Conservation (phyloP, 371 early-diverging fungal genomes). For the Rhizopus sp. region DNA sequence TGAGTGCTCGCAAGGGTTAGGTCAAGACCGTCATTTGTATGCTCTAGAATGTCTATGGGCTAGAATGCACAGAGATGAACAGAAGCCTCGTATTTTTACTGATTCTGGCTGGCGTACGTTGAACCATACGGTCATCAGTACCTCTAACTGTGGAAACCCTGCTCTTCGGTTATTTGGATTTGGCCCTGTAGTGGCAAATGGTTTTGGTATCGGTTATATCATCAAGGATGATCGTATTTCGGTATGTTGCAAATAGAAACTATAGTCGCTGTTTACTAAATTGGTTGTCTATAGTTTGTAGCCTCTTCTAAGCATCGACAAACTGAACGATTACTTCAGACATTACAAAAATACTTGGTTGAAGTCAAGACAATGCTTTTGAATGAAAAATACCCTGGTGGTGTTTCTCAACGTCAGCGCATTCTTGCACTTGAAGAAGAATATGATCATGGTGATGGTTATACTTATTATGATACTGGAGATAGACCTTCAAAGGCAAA, state of each 20-base stretch:
- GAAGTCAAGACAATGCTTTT: constrained; percentile 42
- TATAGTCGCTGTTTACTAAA: not conserved
- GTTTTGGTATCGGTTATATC: constrained; percentile 90
- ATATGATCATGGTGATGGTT: constrained; percentile 38
- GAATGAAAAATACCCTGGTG: constrained; percentile 49
- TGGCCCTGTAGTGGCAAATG: constrained; percentile 89
- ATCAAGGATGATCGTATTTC: constrained; percentile 72
- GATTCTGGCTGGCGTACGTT: constrained; percentile 61
- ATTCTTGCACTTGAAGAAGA: constrained; percentile 43
- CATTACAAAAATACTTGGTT: constrained; percentile 41
- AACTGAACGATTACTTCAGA: constrained; percentile 51
- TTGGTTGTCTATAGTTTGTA: constrained; percentile 34
- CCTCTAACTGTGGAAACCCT: constrained; percentile 86
- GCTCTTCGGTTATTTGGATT: constrained; percentile 85
- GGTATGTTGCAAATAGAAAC: constrained; percentile 30
- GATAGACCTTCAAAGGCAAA: constrained; percentile 1
- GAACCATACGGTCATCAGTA: constrained; percentile 82
- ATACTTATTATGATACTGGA: constrained; percentile 57
- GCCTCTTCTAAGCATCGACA: constrained; percentile 61
- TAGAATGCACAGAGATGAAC: constrained; percentile 49
- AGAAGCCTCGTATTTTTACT: constrained; percentile 68
- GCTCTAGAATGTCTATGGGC: constrained; percentile 66
- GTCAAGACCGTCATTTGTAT: constrained; percentile 87
- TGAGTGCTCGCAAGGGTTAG: constrained; percentile 70
- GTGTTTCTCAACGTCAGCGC: constrained; percentile 42